These are phyloP conservation scores for Lentinula edodes DNA, from an alignment of 768 basidiomycete genomes.

Conservation along the genomic window DNA sequence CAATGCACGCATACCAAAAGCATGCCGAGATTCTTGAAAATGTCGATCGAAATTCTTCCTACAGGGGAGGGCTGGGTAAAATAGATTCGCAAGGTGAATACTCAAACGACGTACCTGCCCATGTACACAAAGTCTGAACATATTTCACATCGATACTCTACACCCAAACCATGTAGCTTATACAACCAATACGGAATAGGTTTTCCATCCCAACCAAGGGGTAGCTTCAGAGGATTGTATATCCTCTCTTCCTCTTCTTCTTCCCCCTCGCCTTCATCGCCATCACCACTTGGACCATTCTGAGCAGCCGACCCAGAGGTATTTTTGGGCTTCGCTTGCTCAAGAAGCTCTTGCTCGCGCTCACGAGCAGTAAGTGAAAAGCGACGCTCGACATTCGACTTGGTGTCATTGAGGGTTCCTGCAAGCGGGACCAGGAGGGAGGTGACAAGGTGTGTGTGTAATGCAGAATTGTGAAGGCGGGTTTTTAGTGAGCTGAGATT, in stretches of 20 bases:
- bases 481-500: constrained; percentile 29
- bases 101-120: constrained; percentile 60
- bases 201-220: constrained; percentile 97
- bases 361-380: constrained; percentile 97
- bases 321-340: constrained; percentile 54
- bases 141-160: constrained; percentile 96
- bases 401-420: constrained; percentile 77
- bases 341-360: constrained; percentile 88
- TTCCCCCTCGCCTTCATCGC: constrained; percentile 51
- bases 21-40: constrained; percentile 96
- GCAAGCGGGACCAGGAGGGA: constrained; percentile 61
- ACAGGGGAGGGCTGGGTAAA: constrained; percentile 10
- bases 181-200: constrained; percentile 99
- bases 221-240: constrained; percentile 96
- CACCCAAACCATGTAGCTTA: constrained; percentile 96
- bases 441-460: constrained; percentile 64
- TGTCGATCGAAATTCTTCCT: constrained; percentile 96
- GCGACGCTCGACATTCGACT: constrained; percentile 92
- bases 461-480: constrained; percentile 61
- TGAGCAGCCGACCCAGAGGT: background rate
- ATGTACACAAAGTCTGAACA: constrained; percentile 96
- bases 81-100: background rate
- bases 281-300: constrained; percentile 18
- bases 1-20: constrained; percentile 96
- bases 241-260: constrained; percentile 96